phyloP scores from a whole-genome alignment of 352 stramenopile species.

The Globisporangium heterothallicum region DNA sequence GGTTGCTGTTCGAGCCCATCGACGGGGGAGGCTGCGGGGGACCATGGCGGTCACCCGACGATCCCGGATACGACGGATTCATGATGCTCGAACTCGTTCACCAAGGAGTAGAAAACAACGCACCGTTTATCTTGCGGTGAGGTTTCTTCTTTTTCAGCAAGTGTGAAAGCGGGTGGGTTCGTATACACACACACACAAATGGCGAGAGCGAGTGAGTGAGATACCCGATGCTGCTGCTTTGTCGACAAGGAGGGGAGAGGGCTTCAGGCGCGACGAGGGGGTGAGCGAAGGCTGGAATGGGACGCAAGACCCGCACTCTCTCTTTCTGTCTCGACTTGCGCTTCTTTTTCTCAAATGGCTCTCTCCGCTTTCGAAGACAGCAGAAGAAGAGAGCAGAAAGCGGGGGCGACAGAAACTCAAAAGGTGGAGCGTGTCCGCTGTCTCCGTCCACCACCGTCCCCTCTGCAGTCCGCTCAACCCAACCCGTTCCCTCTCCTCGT shows the following conservation, averaged over 20 bases:
- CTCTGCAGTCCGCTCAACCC: background rate
- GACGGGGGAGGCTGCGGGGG: constrained; percentile 25
- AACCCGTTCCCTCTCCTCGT: no score
- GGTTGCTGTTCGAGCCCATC: constrained; percentile 26
- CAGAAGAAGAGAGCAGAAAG: background rate
- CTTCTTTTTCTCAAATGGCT: constrained; percentile 23
- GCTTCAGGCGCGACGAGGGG: background rate
- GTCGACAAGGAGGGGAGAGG: background rate
- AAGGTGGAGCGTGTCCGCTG: background rate
- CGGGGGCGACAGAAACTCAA: background rate
- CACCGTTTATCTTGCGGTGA: background rate
- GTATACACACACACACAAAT: background rate
- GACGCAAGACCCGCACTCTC: background rate
- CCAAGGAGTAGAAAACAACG: background rate
- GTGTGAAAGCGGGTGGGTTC: background rate
- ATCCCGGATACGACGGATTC: constrained; percentile 76
- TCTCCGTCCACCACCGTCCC: background rate
- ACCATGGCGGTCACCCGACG: constrained; percentile 60
- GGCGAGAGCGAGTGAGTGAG: background rate
- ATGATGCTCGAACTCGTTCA: constrained; percentile 21
- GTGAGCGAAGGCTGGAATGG: background rate
- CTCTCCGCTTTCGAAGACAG: constrained; percentile 3
- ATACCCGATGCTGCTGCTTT: background rate
- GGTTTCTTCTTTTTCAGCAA: background rate
- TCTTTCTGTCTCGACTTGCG: constrained; percentile 5